Evolutionary conservation across 441 rosid species (phyloP), one percentile per base, ranked within the genome.

Genomic region (Adansonia gregorii): DNA sequence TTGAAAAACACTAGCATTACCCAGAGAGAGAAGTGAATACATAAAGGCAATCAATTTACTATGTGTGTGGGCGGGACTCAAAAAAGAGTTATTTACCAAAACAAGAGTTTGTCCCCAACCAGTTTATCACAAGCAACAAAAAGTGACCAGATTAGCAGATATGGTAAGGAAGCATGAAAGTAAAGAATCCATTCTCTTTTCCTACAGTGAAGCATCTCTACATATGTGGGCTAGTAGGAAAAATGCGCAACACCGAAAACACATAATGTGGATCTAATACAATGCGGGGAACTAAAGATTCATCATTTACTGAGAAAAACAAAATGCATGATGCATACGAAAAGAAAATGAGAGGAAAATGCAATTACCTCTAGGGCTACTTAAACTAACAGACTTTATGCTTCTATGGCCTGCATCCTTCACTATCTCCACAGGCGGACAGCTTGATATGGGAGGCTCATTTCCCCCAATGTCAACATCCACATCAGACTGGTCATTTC

Each of bases 371-470:
- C 89, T 84, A 60, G 87, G 87, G 87, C 84, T 86, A 77, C 87
- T 77, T 49, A 91, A 78, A 79, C 77, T 78, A 70, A 73, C 55
- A 67, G 79, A 69, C 77, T 75, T 83, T 64, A 77, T 67, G 65
- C 76, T 82, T 74, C 77, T 79, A 60, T 56, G 76, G 75, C 71
- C 86, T 63, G 61, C 15, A 76, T 85, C 91, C 83, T 87, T 89
- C 72, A 85, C 88, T 73, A 83, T 82, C 78, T 79, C 85, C 78
- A 80, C 82, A 2, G 81, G 76, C 27, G 85, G 83, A 58, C 76
- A 78, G 82, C 90, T 86, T 56, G 90, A 86, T 63, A 88, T 88
- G 55, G 90, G 93, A 78, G 91, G 93, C 82, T 89, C 95, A 83
- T 86, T 85, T 14, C 90, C 91, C 79, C 90, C 93, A 35, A 85